Evolutionary conservation across 192 early-diverging fungal genomes (phyloP).

Genomic region (Allomyces javanicus): DNA sequence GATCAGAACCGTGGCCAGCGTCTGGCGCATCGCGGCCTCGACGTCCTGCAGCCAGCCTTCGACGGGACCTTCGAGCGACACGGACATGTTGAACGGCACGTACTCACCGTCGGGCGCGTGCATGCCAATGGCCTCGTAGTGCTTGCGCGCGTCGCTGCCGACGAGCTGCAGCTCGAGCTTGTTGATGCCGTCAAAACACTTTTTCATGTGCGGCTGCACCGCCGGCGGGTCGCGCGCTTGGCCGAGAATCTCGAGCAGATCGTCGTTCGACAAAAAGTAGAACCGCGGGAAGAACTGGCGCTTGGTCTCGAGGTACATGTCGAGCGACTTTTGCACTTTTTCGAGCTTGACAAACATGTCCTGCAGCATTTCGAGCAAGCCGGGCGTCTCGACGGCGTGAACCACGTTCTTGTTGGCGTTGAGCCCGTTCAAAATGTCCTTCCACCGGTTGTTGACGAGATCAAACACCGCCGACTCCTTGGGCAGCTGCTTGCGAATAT

Average conservation of each 20-base stretch:
- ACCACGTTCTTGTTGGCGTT: constrained; percentile 91
- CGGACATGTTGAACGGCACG: constrained; percentile 55
- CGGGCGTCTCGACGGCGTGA: constrained; percentile 76
- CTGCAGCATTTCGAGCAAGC: constrained; percentile 88
- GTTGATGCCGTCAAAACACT: constrained; percentile 96
- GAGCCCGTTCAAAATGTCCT: constrained; percentile 89
- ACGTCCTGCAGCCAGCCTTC: constrained; percentile 92
- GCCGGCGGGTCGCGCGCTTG: constrained; percentile 88
- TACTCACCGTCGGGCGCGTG: constrained; percentile 83
- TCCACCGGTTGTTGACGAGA: constrained; percentile 80
- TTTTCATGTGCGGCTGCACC: constrained; percentile 97
- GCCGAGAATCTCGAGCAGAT: constrained; percentile 98
- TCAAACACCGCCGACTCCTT: constrained; percentile 88
- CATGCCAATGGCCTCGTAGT: constrained; percentile 52
- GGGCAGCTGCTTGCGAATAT: neutral
- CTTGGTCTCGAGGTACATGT: constrained; percentile 94
- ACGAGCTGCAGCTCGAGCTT: constrained; percentile 56
- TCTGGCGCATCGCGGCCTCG: constrained; percentile 78
- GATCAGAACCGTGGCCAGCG: constrained; percentile 47
- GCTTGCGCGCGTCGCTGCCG: constrained; percentile 17
- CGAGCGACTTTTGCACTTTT: constrained; percentile 96
- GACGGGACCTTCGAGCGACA: constrained; percentile 68
- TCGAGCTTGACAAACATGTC: constrained; percentile 71
- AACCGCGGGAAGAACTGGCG: constrained; percentile 94
- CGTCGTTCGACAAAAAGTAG: constrained; percentile 99